These are phyloP conservation scores for Leucocoprinus birnbaumii DNA, from an alignment of 768 basidiomycete genomes.

Conservation along the genomic window DNA sequence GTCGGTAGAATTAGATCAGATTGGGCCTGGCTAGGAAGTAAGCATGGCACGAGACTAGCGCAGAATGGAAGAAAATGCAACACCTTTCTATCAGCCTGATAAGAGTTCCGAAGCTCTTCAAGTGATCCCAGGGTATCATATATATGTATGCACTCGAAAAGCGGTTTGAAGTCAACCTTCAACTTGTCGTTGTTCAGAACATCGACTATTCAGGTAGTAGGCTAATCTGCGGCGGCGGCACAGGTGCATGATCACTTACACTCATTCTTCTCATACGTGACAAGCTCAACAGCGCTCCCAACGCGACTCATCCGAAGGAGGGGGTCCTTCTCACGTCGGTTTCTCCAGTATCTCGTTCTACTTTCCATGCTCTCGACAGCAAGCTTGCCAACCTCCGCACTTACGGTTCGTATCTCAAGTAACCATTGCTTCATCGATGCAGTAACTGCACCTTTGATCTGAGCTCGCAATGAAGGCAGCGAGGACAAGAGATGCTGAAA, in stretches of 20 bases:
- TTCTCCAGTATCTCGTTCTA: conserved; percentile 80
- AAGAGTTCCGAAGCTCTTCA: conserved; percentile 85
- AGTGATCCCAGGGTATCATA: conserved; percentile 90
- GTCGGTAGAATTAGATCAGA: conserved; percentile 89
- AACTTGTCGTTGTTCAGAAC: conserved; percentile 90
- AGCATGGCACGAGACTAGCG: neutral
- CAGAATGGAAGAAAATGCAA: neutral
- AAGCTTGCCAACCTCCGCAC: conserved; percentile 78
- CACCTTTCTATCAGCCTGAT: conserved; percentile 96
- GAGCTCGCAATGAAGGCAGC: conserved; percentile 81
- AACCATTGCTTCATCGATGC: conserved; percentile 97
- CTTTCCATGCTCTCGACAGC: conserved; percentile 90
- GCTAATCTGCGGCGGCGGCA: neutral
- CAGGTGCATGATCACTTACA: conserved; percentile 53
- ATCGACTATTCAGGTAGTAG: conserved; percentile 55
- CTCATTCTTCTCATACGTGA: conserved; percentile 91
- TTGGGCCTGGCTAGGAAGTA: conserved; percentile 67
- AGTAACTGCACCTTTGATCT: conserved; percentile 92
- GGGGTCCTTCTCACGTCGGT: conserved; percentile 80
- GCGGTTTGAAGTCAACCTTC: conserved; percentile 88
- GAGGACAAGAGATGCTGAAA: conserved; percentile 91
- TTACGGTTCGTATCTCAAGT: conserved; percentile 88
- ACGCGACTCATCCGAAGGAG: conserved; percentile 73
- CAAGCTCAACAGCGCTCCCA: conserved; percentile 89
- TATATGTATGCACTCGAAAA: conserved; percentile 97